Conservation (phyloP, 768 basidiomycete species). For the Infundibulicybe gibba region DNA sequence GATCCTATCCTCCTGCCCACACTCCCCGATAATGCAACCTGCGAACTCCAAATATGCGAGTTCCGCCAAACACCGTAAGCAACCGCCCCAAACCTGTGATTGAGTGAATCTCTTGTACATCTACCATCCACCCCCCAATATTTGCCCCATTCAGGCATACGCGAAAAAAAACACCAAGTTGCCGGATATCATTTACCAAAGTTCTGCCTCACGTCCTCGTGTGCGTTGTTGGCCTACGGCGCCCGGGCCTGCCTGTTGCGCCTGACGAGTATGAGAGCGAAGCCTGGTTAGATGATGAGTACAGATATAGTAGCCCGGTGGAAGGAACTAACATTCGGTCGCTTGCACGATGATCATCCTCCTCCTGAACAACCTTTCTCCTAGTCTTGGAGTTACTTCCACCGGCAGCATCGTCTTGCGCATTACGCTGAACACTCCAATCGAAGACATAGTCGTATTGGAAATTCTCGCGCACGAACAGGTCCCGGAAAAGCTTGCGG, state of each 20-base stretch:
- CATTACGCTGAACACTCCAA: constrained; percentile 86
- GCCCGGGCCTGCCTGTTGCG: constrained; percentile 57
- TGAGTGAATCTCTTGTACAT: constrained; percentile 31
- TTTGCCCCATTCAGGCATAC: constrained; percentile 40
- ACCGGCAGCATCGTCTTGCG: constrained; percentile 61
- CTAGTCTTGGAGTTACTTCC: constrained; percentile 63
- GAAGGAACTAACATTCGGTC: constrained; percentile 65
- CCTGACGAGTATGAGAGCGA: constrained; percentile 84
- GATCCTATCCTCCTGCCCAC: constrained; percentile 22
- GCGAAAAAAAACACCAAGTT: constrained; percentile 24
- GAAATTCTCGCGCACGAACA: constrained; percentile 96
- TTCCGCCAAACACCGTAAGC: constrained; percentile 32
- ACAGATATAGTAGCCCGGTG: constrained; percentile 12
- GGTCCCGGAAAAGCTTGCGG: constrained; percentile 97
- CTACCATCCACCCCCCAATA: constrained; percentile 46
- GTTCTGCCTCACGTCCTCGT: constrained; percentile 46
- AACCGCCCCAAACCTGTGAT: constrained; percentile 22
- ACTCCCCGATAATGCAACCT: constrained; percentile 15
- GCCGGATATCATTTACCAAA: constrained; percentile 44
- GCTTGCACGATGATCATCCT: constrained; percentile 78
- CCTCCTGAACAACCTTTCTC: constrained; percentile 82
- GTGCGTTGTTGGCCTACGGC: constrained; percentile 43
- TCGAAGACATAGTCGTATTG: constrained; percentile 99
- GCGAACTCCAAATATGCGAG: constrained; percentile 13
- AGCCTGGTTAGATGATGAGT: constrained; percentile 46